Evolutionary conservation across 2,329 filamentous ascomycete genomes (phyloP), one percentile per base, ranked within the genome.

Genomic region (Calonectria montana): DNA sequence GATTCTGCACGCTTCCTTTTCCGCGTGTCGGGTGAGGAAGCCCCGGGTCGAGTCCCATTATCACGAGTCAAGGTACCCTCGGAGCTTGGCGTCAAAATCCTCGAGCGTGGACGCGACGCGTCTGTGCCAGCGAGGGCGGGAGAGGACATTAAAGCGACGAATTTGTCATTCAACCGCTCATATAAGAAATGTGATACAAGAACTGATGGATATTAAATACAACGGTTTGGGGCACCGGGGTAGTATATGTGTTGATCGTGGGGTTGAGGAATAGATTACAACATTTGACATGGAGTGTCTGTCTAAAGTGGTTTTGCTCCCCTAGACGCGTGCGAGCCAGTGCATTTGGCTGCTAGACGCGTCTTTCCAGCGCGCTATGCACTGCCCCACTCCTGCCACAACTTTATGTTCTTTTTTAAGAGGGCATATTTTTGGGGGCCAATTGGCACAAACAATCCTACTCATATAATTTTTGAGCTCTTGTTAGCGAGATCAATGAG

Each of bases 81-180:
- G 35, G 84, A 83, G 74, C 80, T 82, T 63, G 85, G 81, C 61
- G 83, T 86, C 75, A 85, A 81, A 75, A 85, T 83, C 75, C 83
- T 83, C 67, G 83, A 84, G 73, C 74, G 78, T 71, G 82, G 84
- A 84, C 86, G 88, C 85, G 87, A 87, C 87, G 87, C 87, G 86
- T 87, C 85, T 77, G 83, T 77, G 75, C 79, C 82, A 73, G 78
- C 73, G 72, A 78, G 70, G 72, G 78, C 77, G 71, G 81, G 77
- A 72, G 81, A 82, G 76, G 82, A 78, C 83, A 84, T 84, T 72
- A 73, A 76, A 72, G 70, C 66, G 37, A 63, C 67, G 39, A 45
- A 45, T 37, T 55, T 48, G 63, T 77, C 75, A 77, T 76, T 50
- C 75, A 72, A 72, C 64, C 27, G 39, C 47, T 35, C 53, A 64